Evolutionary conservation across 1,139 yeast species (phyloP).

Genomic region (Yamadazyma sp.): DNA sequence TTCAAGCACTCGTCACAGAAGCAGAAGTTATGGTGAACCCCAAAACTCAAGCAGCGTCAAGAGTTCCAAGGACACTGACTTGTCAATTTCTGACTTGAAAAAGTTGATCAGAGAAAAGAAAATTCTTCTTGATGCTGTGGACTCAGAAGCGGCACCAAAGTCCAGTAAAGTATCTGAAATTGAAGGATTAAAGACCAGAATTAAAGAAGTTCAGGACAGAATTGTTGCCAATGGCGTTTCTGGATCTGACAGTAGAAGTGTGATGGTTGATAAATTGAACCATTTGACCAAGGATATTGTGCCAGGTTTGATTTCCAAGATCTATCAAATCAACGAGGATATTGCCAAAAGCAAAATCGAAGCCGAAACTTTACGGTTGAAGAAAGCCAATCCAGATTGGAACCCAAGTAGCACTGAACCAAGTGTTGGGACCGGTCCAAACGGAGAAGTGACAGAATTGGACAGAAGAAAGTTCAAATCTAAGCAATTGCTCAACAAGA

Average conservation of each 20-base stretch:
- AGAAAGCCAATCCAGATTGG: slow-evolving; percentile 63
- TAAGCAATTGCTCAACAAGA: slow-evolving; percentile 71
- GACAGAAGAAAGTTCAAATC: slow-evolving; percentile 79
- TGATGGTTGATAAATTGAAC: slow-evolving; percentile 51
- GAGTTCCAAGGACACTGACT: slow-evolving; percentile 29
- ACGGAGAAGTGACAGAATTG: slow-evolving; percentile 78
- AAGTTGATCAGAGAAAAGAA: slow-evolving; percentile 69
- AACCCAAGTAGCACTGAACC: slow-evolving; percentile 49
- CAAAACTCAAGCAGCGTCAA: slow-evolving; percentile 16
- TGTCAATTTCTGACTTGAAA: slow-evolving; percentile 52
- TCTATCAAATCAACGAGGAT: slow-evolving; percentile 62
- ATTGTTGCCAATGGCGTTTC: slow-evolving; percentile 30
- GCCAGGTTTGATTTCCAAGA: slow-evolving; percentile 64
- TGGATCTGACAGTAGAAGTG: slow-evolving; percentile 39
- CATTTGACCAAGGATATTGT: slow-evolving; percentile 60
- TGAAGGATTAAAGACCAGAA: slow-evolving; percentile 61
- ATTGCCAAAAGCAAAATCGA: slow-evolving; percentile 70
- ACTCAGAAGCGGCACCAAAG: slow-evolving; percentile 38
- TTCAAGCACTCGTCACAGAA: slow-evolving; percentile 65
- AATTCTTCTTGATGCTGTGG: slow-evolving; percentile 69
- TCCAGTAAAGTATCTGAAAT: slow-evolving; percentile 45
- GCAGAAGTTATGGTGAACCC: slow-evolving; percentile 23
- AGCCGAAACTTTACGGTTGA: slow-evolving; percentile 52
- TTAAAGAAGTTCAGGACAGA: slow-evolving; percentile 54
- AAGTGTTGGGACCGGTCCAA: slow-evolving; percentile 74